Percentiles rank a stretch among this genome's conserved stretches.
Conservation (phyloP, 148 eudicot genomes). For the Vaccinium macrocarpon region DNA sequence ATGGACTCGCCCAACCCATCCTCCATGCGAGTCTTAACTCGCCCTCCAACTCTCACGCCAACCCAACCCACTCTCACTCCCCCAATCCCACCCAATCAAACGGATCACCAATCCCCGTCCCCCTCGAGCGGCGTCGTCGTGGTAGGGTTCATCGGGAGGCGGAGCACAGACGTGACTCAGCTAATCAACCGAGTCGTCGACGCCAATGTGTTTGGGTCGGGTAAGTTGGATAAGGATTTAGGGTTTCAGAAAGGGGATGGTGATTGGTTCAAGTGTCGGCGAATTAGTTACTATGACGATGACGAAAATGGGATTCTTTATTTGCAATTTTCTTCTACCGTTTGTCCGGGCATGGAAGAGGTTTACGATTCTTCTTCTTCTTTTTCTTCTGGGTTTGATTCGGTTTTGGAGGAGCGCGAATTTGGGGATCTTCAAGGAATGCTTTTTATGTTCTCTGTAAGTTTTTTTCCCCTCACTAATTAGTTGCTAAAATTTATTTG, state of each 20-base stretch:
- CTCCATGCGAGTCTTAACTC: slow-evolving; percentile 70
- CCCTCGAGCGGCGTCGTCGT: slow-evolving; percentile 58
- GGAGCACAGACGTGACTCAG: slow-evolving; percentile 43
- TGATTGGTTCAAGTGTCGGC: slow-evolving; percentile 39
- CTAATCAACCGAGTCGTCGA: slow-evolving; percentile 71
- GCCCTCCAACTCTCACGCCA: slow-evolving; percentile 35
- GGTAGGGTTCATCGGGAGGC: slow-evolving; percentile 68
- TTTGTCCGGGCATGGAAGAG: slow-evolving; percentile 39
- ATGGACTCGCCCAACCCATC: slow-evolving; percentile 32
- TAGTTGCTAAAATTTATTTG: not conserved
- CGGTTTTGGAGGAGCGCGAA: slow-evolving; percentile 50
- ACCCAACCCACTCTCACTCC: slow-evolving; percentile 17
- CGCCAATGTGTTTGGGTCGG: slow-evolving; percentile 66
- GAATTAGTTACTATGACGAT: slow-evolving; percentile 59
- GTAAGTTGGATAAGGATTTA: slow-evolving; percentile 34
- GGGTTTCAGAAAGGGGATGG: slow-evolving; percentile 28
- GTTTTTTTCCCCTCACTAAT: slow-evolving; percentile 11
- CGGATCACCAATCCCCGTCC: slow-evolving; percentile 16
- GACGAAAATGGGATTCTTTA: slow-evolving; percentile 55
- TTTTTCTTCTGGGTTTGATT: slow-evolving; percentile 32
- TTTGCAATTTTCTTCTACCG: slow-evolving; percentile 46
- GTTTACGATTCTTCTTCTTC: not conserved
- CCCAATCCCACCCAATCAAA: slow-evolving; percentile 10
- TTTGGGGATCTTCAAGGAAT: slow-evolving; percentile 75
- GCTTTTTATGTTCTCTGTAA: slow-evolving; percentile 92